Evolutionary conservation across 768 basidiomycete species (phyloP), one percentile per base, ranked within the genome.

Genomic region (Pisolithus orientalis): DNA sequence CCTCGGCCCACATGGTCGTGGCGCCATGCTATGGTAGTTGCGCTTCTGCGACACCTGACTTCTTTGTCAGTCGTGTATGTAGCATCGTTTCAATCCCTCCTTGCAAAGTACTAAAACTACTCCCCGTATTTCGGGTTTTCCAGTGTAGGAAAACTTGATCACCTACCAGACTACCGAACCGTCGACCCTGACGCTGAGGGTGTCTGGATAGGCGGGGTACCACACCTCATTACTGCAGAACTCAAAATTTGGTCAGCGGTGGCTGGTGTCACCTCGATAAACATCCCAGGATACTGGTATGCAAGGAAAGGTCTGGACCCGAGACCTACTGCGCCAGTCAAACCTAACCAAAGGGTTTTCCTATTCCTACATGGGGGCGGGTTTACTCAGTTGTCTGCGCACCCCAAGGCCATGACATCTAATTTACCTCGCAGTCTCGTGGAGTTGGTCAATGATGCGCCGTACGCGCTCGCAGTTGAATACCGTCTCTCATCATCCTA

Each of bases 291-390:
- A 6, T 84, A 83, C 59, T 82, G 80, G 80, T 64, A 72, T 25
- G 72, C 77, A 62, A 77, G 75, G 59, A 63, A 68, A 29, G 75
- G 72, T 1, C 57, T 62, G 3, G 71, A 45, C 53, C 64, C 25
- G 56, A 72, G 45, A 74, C 71, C 37, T 64, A 70, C 54, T 3
- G 34, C 46, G 21, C 53, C 72, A 1, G 75, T 79, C 4, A 64
- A 60, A 43, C 70, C 72, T 1, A 78, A 76, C 21, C 80, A 83
- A 64, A 82, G 80, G 55, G 74, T 84, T 5, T 61, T 83, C 17
- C 79, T 79, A 59, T 69, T 70, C 44, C 64, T 87, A n/a, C 85
- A 87, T 55, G 84, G 84, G 21, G 84, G 84, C 6, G 83, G 71
- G 1, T 85, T 80, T 57, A 65, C 72, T 31, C 68, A 70, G 21